Percentiles rank a stretch among this genome's conserved stretches.
Evolutionary conservation across 225 moss, liverwort and hornwort genomes (phyloP).

Genomic region (Climacium dendroides): DNA sequence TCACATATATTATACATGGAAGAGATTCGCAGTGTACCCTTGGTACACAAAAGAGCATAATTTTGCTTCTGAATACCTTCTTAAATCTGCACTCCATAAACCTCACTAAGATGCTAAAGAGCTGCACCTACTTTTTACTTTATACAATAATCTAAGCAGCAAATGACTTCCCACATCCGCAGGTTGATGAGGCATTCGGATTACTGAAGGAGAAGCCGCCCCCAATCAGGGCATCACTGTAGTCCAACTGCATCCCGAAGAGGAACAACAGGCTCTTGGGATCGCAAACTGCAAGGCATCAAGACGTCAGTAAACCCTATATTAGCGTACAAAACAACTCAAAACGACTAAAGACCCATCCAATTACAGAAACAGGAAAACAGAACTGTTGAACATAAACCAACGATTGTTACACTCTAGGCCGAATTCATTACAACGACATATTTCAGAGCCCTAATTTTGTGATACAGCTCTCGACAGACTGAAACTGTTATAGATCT

Average conservation of each 20-base stretch:
- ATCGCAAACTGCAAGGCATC: constrained; percentile 65
- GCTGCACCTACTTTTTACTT: not conserved
- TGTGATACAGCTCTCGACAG: not conserved
- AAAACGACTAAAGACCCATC: not conserved
- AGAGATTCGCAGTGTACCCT: not conserved
- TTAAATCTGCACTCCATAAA: not conserved
- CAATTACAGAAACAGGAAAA: not conserved
- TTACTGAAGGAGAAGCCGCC: constrained; percentile 98
- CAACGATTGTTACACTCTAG: not conserved
- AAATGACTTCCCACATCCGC: constrained; percentile 97
- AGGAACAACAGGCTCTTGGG: constrained; percentile 96
- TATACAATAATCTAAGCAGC: constrained; percentile 39
- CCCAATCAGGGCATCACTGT: constrained; percentile 93
- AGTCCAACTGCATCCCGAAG: constrained; percentile 93
- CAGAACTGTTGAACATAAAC: not conserved
- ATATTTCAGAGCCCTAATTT: not conserved
- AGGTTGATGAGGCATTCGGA: constrained; percentile 88
- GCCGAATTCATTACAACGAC: not conserved
- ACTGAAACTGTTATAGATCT: not conserved
- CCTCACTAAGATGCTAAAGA: not conserved
- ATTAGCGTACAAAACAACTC: not conserved
- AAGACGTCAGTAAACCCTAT: not conserved
- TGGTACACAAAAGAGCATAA: not conserved
- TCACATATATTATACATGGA: constrained; percentile 11
- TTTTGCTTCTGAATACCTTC: not conserved